Evolutionary conservation across 305 asterid genomes (phyloP).

Genomic region (Fraxinus floribunda): DNA sequence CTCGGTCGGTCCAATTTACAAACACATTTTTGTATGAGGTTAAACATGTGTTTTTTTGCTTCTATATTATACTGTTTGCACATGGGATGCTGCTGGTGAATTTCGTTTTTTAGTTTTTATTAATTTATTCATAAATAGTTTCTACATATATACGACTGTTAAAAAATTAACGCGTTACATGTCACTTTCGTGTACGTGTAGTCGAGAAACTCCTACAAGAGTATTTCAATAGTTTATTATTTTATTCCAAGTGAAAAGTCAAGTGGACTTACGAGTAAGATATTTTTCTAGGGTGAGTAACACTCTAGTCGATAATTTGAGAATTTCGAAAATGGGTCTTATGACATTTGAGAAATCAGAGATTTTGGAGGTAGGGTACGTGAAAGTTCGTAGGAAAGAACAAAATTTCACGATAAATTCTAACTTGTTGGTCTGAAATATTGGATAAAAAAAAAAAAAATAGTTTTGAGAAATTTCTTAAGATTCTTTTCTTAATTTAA

Average conservation of each 20-base stretch:
- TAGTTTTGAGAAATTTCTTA: too few species aligned
- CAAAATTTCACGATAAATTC: too few species aligned
- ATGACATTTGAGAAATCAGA: not conserved
- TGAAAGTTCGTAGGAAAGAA: too few species aligned
- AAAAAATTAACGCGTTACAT: not conserved
- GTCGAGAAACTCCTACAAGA: not conserved
- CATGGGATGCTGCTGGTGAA: not conserved
- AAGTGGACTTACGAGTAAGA: too few species aligned
- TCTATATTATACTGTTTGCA: not conserved
- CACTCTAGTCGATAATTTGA: not conserved
- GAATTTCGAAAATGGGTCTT: not conserved
- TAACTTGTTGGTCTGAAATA: too few species aligned
- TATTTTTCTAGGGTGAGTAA: too few species aligned
- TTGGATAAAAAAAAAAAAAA: too few species aligned
- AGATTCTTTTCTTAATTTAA: not conserved
- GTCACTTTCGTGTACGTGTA: not conserved
- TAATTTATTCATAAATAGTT: not conserved
- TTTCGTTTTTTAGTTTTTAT: not conserved
- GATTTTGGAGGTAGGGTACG: not conserved
- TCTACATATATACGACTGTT: not conserved
- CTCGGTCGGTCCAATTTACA: not conserved
- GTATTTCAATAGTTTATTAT: too few species aligned
- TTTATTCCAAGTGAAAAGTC: too few species aligned
- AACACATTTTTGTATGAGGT: not conserved
- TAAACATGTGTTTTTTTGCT: not conserved